A percentile compares a stretch with the other conserved stretches of the same genome.
These are phyloP conservation scores for Tetraselmis striata DNA, from an alignment of 139 green algal genomes.

Conservation along the genomic window DNA sequence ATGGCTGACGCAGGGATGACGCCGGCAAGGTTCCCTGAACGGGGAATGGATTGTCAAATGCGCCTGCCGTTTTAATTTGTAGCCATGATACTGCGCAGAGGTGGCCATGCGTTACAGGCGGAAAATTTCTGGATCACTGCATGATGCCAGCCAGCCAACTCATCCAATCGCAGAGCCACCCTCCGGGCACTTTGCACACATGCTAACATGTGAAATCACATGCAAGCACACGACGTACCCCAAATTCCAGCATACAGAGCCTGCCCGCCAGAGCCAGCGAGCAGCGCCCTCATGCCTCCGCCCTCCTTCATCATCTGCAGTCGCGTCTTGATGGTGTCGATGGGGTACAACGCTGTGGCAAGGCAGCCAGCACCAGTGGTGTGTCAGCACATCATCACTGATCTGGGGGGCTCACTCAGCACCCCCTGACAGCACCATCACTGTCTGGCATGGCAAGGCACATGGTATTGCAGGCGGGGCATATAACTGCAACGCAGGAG, in stretches of 20 bases:
- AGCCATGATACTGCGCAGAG: no score
- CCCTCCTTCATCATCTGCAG: constrained; percentile 82
- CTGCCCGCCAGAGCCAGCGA: constrained; percentile 65
- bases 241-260: constrained; percentile 69
- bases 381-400: background rate
- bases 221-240: constrained; percentile 1
- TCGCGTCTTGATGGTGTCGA: constrained; percentile 99
- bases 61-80: no score
- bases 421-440: background rate
- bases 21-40: background rate
- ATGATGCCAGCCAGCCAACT: no score
- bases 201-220: no score
- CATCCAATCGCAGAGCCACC: no score
- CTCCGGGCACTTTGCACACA: no score
- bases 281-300: constrained; percentile 63
- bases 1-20: constrained; percentile 84
- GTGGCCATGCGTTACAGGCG: no score
- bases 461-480: background rate
- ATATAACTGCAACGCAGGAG: background rate
- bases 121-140: no score
- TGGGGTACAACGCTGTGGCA: constrained; percentile 81
- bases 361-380: background rate
- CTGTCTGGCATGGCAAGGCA: background rate
- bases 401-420: background rate
- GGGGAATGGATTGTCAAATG: no score